Conservation (phyloP, 2,329 filamentous ascomycete species). For the Fusarium caatingaense region DNA sequence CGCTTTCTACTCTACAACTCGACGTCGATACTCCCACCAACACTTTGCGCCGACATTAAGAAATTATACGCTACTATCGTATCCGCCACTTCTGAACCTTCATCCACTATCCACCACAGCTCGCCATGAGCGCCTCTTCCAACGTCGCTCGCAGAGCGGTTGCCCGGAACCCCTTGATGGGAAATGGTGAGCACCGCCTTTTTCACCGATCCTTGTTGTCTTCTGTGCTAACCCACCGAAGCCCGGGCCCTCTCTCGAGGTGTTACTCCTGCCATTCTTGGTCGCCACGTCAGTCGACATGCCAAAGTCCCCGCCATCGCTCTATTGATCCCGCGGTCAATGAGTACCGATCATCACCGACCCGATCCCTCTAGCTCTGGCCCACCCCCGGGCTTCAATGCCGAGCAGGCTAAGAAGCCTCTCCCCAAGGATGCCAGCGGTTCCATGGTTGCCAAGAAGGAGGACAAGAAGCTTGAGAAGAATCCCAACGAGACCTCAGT, state of each 20-base stretch:
- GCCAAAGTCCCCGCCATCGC: slow-evolving; percentile 64
- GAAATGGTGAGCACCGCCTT: slow-evolving; percentile 55
- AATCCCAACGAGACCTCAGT: slow-evolving; percentile 22
- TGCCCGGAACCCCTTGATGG: slow-evolving; percentile 64
- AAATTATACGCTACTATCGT: slow-evolving; percentile 12
- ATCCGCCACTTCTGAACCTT: slow-evolving; percentile 18
- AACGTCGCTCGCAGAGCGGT: slow-evolving; percentile 66
- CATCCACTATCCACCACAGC: slow-evolving; percentile 22
- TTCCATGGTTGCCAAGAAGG: slow-evolving; percentile 51
- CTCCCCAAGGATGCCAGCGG: slow-evolving; percentile 66
- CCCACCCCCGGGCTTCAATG: slow-evolving; percentile 90
- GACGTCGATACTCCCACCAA: slow-evolving; percentile 11
- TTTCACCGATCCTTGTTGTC: slow-evolving; percentile 2
- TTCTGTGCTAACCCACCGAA: slow-evolving; percentile 47
- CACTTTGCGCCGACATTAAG: slow-evolving; percentile 9
- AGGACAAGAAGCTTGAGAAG: slow-evolving; percentile 50
- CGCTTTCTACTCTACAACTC: neutral
- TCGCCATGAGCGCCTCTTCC: slow-evolving; percentile 67
- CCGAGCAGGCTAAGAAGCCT: slow-evolving; percentile 89
- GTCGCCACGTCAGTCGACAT: slow-evolving; percentile 60
- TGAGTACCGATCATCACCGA: slow-evolving; percentile 70
- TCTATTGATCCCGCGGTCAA: slow-evolving; percentile 67
- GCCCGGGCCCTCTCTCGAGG: slow-evolving; percentile 61
- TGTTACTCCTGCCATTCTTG: slow-evolving; percentile 59
- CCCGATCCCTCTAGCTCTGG: slow-evolving; percentile 64